phyloP scores from a whole-genome alignment of 768 basidiomycete genomes.

The Naganishia kalamii region DNA sequence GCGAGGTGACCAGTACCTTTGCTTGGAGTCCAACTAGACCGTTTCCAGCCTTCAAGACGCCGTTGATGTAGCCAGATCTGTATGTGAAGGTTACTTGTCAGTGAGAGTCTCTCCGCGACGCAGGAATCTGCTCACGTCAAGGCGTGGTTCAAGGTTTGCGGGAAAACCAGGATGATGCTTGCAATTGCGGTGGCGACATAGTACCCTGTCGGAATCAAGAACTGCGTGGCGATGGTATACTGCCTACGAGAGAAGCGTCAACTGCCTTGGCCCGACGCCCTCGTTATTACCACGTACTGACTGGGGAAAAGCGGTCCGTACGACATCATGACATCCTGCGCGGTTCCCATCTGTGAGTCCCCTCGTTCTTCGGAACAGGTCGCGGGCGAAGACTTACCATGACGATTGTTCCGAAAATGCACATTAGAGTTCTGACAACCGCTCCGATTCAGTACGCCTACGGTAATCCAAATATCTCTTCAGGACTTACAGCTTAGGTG shows the following conservation, averaged over 20 bases:
- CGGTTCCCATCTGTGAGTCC: neutral
- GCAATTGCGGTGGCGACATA: slow-evolving; percentile 55
- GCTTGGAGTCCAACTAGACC: slow-evolving; percentile 35
- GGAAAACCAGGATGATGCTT: slow-evolving; percentile 53
- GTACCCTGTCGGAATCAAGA: slow-evolving; percentile 51
- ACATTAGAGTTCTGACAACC: slow-evolving; percentile 44
- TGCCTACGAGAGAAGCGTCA: neutral
- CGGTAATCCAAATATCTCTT: neutral
- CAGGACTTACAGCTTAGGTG: slow-evolving; percentile 49
- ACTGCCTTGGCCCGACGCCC: no score
- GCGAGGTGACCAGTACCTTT: slow-evolving; percentile 30
- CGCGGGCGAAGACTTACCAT: slow-evolving; percentile 35
- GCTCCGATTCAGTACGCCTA: neutral
- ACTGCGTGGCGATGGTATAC: slow-evolving; percentile 21
- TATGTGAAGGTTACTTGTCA: neutral
- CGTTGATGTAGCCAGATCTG: slow-evolving; percentile 33
- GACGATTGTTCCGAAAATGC: slow-evolving; percentile 53
- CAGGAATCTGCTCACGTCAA: slow-evolving; percentile 36
- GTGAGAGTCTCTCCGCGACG: neutral
- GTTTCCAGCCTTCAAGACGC: slow-evolving; percentile 36
- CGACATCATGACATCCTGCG: slow-evolving; percentile 35
- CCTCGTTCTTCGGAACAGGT: neutral
- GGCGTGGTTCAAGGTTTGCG: slow-evolving; percentile 53
- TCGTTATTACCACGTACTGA: slow-evolving; percentile 40
- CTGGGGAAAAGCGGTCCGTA: slow-evolving; percentile 55